phyloP scores from a whole-genome alignment of 129 eudicot genomes.

The Tagetes patula region DNA sequence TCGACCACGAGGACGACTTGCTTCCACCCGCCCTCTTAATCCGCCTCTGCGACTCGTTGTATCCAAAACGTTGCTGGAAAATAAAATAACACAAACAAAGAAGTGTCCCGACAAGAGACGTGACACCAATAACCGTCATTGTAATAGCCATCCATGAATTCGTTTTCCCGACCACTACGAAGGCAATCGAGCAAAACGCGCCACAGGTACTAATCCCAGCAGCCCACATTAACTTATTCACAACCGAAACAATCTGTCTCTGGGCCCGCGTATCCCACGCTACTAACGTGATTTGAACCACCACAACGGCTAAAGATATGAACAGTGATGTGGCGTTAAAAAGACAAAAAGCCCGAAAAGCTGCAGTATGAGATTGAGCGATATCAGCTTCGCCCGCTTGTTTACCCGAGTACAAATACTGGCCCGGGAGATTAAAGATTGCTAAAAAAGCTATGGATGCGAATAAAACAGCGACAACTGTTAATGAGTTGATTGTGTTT shows the following conservation, averaged over 20 bases:
- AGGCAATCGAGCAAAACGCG: conserved; percentile 79
- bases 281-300: conserved; percentile 81
- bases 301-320: conserved; percentile 89
- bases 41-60: conserved; percentile 72
- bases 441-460: conserved; percentile 96
- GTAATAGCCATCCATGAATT: conserved; percentile 83
- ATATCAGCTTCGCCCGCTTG: conserved; percentile 61
- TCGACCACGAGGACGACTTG: conserved; percentile 82
- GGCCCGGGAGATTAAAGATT: conserved; percentile 83
- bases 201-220: conserved; percentile 94
- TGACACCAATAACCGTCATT: conserved; percentile 69
- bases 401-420: conserved; percentile 39
- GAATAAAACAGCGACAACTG: conserved; percentile 83
- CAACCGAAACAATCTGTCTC: conserved; percentile 70
- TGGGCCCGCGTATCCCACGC: conserved; percentile 97
- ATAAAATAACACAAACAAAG: conserved; percentile 75
- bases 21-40: conserved; percentile 78
- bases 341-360: conserved; percentile 77
- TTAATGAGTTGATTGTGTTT: conserved; percentile 83
- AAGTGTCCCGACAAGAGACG: conserved; percentile 74
- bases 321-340: conserved; percentile 75
- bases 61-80: conserved; percentile 61
- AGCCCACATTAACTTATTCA: conserved; percentile 95
- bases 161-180: conserved; percentile 76
- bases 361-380: conserved; percentile 36